phyloP scores from a whole-genome alignment of 352 stramenopile genomes.

The Pythium phragmitis region DNA sequence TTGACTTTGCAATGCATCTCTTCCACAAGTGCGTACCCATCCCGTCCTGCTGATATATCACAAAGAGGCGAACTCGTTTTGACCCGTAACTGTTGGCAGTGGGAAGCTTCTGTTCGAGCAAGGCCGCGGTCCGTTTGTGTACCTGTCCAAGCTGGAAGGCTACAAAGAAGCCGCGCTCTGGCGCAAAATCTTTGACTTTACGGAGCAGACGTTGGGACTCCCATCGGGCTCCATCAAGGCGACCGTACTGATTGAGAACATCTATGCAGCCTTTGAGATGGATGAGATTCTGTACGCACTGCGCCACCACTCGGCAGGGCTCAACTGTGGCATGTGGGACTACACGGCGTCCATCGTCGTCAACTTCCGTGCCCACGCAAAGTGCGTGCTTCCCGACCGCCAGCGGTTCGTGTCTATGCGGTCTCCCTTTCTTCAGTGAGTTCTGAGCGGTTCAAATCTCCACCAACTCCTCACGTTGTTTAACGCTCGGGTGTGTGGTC shows the following conservation, averaged over 20 bases:
- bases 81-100: conserved; percentile 22
- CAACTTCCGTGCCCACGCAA: conserved; percentile 79
- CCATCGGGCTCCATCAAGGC: conserved; percentile 81
- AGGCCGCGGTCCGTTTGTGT: conserved; percentile 91
- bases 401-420: conserved; percentile 75
- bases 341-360: conserved; percentile 97
- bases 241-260: conserved; percentile 95
- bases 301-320: conserved; percentile 90
- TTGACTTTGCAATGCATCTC: conserved; percentile 95
- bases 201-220: conserved; percentile 87
- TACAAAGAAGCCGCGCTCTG: conserved; percentile 94
- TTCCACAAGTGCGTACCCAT: conserved; percentile 88
- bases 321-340: conserved; percentile 98
- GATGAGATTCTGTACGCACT: conserved; percentile 96
- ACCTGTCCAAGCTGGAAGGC: conserved; percentile 93
- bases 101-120: conserved; percentile 68
- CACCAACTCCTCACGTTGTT: no score
- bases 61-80: no score
- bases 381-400: conserved; percentile 92
- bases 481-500: not conserved
- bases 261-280: conserved; percentile 97
- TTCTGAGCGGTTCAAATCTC: not conserved
- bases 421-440: conserved; percentile 54
- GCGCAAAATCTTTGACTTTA: conserved; percentile 93
- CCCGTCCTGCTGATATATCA: not conserved